Conservation (phyloP, 2,329 filamentous ascomycete species). For the Hypoxylon sp. region DNA sequence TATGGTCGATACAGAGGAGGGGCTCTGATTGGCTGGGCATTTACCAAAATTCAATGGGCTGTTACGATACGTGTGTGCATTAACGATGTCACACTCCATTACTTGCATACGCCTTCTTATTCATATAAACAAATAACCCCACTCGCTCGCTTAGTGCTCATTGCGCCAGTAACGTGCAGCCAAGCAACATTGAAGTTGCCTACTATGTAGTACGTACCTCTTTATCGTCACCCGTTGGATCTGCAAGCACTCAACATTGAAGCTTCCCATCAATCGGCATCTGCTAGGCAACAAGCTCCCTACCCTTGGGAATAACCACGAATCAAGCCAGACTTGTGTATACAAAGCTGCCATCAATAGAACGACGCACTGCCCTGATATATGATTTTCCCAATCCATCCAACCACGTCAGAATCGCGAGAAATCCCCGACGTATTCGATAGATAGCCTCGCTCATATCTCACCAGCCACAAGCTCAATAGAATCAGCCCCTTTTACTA, state of each 20-base stretch:
- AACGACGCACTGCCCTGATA: conserved; percentile 3
- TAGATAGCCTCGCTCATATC: neutral
- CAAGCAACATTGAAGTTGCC: too few relatives aligned
- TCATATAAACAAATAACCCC: conserved; percentile 2
- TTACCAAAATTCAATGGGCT: conserved; percentile 14
- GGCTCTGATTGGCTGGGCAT: conserved; percentile 25
- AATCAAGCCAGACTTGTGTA: conserved; percentile 1
- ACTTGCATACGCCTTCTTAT: conserved; percentile 2
- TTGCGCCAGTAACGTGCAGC: neutral
- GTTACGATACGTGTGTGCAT: neutral
- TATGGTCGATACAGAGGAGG: conserved; percentile 19
- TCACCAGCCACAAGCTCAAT: conserved; percentile 3
- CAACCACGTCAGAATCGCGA: conserved; percentile 2
- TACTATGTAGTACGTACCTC: conserved; percentile 37
- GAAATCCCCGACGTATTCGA: conserved; percentile 5
- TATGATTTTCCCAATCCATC: neutral
- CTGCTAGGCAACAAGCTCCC: conserved; percentile 25
- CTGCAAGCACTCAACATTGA: conserved; percentile 11
- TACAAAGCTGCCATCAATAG: conserved; percentile 6
- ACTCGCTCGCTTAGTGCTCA: neutral
- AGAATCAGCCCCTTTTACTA: conserved; percentile 11
- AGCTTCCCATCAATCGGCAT: conserved; percentile 21
- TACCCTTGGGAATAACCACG: conserved; percentile 15
- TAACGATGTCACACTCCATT: conserved; percentile 14
- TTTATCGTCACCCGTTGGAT: conserved; percentile 19